phyloP scores from a whole-genome alignment of 1,284 basidiomycete genomes.

The Sporisorium graminicola region DNA sequence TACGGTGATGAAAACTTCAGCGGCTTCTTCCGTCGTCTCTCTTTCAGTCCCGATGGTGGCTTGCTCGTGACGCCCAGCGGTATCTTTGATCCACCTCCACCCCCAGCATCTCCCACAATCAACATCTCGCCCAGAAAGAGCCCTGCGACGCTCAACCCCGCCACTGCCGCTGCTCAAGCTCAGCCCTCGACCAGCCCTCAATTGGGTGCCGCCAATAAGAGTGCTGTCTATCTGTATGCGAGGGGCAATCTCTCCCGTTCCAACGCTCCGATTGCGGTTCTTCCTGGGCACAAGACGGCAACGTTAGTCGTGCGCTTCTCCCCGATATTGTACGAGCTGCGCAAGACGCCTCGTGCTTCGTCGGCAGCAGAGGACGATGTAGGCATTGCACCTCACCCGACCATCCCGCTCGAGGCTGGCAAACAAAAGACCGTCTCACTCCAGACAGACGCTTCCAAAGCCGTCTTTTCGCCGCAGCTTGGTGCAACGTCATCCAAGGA shows the following conservation, averaged over 20 bases:
- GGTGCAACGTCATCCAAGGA: slow-evolving; percentile 7
- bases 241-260: slow-evolving; percentile 80
- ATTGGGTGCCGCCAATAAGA: slow-evolving; percentile 70
- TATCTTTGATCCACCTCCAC: slow-evolving; percentile 76
- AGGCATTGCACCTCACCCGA: slow-evolving; percentile 57
- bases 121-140: slow-evolving; percentile 46
- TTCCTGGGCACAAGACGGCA: slow-evolving; percentile 95
- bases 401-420: slow-evolving; percentile 79
- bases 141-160: slow-evolving; percentile 19
- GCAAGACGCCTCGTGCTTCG: slow-evolving; percentile 68
- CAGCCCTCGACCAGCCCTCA: slow-evolving; percentile 21
- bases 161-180: slow-evolving; percentile 1
- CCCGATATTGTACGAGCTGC: slow-evolving; percentile 89
- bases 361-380: slow-evolving; percentile 21
- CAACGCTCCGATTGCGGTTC: slow-evolving; percentile 88
- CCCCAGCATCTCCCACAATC: slow-evolving; percentile 47
- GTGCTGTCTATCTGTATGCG: slow-evolving; percentile 92
- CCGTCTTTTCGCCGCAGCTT: slow-evolving; percentile 23
- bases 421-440: slow-evolving; percentile 74
- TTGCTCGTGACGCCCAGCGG: slow-evolving; percentile 94
- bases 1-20: slow-evolving; percentile 96
- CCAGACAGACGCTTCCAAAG: slow-evolving; percentile 12
- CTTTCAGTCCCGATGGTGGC: slow-evolving; percentile 94
- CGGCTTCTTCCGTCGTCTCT: slow-evolving; percentile 93
- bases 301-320: slow-evolving; percentile 94